Base-by-base conservation (phyloP, 495 filamentous ascomycete genomes). In the Stereocaulon alpinum region DNA sequence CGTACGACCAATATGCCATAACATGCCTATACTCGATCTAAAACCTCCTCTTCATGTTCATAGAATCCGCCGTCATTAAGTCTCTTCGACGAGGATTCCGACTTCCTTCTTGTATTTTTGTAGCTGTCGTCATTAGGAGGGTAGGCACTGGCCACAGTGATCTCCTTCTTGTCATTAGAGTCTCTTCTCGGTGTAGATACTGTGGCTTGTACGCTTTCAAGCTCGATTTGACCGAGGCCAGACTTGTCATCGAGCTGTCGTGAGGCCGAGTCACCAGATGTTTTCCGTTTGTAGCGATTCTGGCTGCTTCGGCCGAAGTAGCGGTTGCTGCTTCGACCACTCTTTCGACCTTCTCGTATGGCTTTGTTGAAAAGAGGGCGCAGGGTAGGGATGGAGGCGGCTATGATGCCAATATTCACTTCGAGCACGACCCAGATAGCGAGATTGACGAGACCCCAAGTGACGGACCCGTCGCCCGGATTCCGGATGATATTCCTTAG, bases 321-420 rank as follows among this genome's bases (percentile, higher is more conserved):
- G 47, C 24, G 27, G 6, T n/a, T 50, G 47, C 47, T 50, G 7
- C 47, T 50, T 30, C 5, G 5, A 9, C 27, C 47, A 10, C n/a
- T 3, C 47, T 11, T 50, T 50, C 47, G 47, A 27, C 27, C 5
- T n/a, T 50, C 47, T 24, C 47, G 47, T 3, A 50, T 50, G 4
- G 5, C 30, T 30, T n/a, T 50, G 2, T 17, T 51, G 40, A 44
- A 53, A 17, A 44, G 17, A 4, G 45, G 57, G 6, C 49, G 45
- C 2, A 59, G 22, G 2, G 56, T 40, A 30, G 57, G 57, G 7
- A 44, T 53, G 6, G 22, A 52, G 2, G 47, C 48, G 6, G 40
- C 47, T 20, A 59, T 53, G 24, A 59, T 59, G 37, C 57, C 57
- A 17, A 59, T 44, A 15, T 59, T 44, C 15, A 18, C 30, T 45